Evolutionary conservation across 805 yeast genomes (phyloP).

Genomic region (Myxozyma nipponensis): DNA sequence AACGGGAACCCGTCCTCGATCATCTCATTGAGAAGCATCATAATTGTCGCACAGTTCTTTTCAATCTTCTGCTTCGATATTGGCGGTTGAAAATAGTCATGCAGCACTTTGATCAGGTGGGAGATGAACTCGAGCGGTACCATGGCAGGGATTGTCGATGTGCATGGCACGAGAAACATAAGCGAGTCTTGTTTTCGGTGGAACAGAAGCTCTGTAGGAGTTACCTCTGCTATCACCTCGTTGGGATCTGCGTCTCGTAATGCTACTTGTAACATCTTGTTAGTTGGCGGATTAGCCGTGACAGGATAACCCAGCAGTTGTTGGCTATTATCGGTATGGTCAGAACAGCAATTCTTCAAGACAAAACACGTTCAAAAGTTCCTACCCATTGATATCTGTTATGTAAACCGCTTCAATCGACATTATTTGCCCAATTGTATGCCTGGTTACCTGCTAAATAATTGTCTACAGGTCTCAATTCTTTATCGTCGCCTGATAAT

Average conservation of each 20-base stretch:
- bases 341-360: not conserved
- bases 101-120: constrained; percentile 49
- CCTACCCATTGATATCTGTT: constrained; percentile 42
- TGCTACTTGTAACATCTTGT: constrained; percentile 33
- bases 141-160: constrained; percentile 44
- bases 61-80: constrained; percentile 41
- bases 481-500: no score
- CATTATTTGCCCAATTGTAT: constrained; percentile 8
- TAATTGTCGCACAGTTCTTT: constrained; percentile 65
- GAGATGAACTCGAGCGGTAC: constrained; percentile 53
- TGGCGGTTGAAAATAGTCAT: constrained; percentile 57
- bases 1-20: constrained; percentile 74
- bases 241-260: constrained; percentile 14
- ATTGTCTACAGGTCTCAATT: no score
- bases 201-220: constrained; percentile 34
- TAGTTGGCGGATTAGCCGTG: constrained; percentile 36
- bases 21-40: constrained; percentile 70
- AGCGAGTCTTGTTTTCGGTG: constrained; percentile 31
- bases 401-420: constrained; percentile 42
- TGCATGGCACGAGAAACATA: constrained; percentile 34
- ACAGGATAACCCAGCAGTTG: constrained; percentile 41
- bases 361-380: no score
- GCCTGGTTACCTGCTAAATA: no score
- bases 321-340: no score
- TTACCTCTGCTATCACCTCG: constrained; percentile 27